Evolutionary conservation across 106 monocot genomes (phyloP).

Genomic region (Iris macrosiphon): DNA sequence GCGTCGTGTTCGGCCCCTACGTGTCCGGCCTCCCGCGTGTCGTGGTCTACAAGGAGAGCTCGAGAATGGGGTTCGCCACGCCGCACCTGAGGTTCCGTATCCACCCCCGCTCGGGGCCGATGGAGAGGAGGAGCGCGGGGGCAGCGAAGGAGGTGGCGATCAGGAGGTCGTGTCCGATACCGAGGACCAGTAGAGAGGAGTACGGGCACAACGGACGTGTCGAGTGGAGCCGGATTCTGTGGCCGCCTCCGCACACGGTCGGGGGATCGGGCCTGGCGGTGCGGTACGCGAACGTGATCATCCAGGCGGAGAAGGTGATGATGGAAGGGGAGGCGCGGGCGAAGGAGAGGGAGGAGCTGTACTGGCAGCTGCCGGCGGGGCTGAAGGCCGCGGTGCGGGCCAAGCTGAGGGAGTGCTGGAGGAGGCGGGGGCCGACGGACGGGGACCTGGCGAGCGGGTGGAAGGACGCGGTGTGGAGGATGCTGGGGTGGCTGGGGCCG

Average conservation of each 20-base stretch:
- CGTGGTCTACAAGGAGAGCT: not conserved
- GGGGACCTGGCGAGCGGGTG: slow-evolving; percentile 42
- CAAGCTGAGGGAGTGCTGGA: slow-evolving; percentile 46
- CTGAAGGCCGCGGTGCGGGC: slow-evolving; percentile 23
- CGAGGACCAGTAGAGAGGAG: not conserved
- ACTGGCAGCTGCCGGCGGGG: slow-evolving; percentile 27
- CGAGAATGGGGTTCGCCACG: slow-evolving; percentile 7
- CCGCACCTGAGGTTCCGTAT: not conserved
- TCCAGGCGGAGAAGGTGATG: slow-evolving; percentile 32
- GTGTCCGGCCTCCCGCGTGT: slow-evolving; percentile 44
- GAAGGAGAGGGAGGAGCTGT: slow-evolving; percentile 40
- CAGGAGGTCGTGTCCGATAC: slow-evolving; percentile 49
- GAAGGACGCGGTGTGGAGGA: slow-evolving; percentile 47
- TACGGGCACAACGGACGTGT: not conserved
- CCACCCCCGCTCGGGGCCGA: slow-evolving; percentile 31
- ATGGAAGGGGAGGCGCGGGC: slow-evolving; percentile 5
- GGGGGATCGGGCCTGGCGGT: slow-evolving; percentile 37
- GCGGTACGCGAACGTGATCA: slow-evolving; percentile 54
- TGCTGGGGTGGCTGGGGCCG: slow-evolving; percentile 56
- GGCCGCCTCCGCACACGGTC: slow-evolving; percentile 23
- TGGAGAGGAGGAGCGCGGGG: slow-evolving; percentile 14
- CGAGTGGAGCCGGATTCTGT: slow-evolving; percentile 9
- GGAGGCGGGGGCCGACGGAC: slow-evolving; percentile 33
- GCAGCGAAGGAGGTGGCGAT: not conserved
- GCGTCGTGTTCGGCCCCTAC: slow-evolving; percentile 32